A percentile compares a stretch with the other conserved stretches of the same genome.
phyloP scores from a whole-genome alignment of 192 early-diverging fungal species.

The Backusella mclennaniae region DNA sequence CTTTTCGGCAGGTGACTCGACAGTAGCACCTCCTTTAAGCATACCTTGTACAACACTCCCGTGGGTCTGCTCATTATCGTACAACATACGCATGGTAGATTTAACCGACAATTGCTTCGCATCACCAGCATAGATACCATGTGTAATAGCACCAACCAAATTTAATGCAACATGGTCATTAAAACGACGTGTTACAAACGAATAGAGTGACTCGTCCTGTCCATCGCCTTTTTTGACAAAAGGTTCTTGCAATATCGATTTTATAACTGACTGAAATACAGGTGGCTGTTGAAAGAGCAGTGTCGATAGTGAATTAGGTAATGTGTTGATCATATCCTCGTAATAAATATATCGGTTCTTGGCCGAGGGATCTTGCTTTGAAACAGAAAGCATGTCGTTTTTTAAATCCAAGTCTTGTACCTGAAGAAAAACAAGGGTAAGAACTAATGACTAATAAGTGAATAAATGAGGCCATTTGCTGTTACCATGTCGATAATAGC shows the following conservation, averaged over 20 bases:
- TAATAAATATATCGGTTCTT: conserved; percentile 84
- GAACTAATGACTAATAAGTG: neutral
- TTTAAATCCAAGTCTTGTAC: conserved; percentile 41
- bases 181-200: conserved; percentile 80
- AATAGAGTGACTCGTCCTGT: conserved; percentile 85
- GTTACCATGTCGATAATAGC: conserved; percentile 76
- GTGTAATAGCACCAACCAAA: conserved; percentile 84
- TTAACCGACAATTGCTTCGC: conserved; percentile 71
- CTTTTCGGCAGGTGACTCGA: conserved; percentile 34
- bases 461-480: neutral
- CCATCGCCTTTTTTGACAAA: conserved; percentile 26
- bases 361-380: conserved; percentile 68
- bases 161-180: conserved; percentile 71
- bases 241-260: conserved; percentile 59
- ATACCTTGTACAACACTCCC: conserved; percentile 55
- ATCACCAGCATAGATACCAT: conserved; percentile 95
- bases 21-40: conserved; percentile 36
- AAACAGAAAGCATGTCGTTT: conserved; percentile 49
- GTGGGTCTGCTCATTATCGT: conserved; percentile 60
- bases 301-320: conserved; percentile 42
- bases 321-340: conserved; percentile 62
- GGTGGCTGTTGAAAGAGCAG: conserved; percentile 39
- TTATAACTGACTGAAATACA: conserved; percentile 55
- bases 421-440: conserved; percentile 39
- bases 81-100: conserved; percentile 70